Evolutionary conservation across 2,329 filamentous ascomycete genomes (phyloP).

Genomic region (Zasmidium citrigriseum): DNA sequence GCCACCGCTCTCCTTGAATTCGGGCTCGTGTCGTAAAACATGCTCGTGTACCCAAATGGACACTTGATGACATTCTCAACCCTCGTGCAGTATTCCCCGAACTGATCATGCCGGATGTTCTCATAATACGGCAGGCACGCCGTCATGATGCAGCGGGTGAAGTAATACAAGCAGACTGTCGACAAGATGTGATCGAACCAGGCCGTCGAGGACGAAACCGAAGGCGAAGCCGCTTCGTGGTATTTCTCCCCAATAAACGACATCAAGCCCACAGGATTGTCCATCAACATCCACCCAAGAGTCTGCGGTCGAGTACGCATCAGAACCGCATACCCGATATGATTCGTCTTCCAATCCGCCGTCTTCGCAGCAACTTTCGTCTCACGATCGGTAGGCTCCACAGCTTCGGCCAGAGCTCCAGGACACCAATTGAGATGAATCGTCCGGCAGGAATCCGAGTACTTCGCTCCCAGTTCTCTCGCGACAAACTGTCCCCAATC

Average conservation of each 20-base stretch:
- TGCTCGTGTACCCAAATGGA: slow-evolving; percentile 41
- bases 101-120: slow-evolving; percentile 41
- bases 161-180: slow-evolving; percentile 40
- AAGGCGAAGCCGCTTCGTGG: slow-evolving; percentile 40
- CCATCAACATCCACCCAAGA: slow-evolving; percentile 44
- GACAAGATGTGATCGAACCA: slow-evolving; percentile 36
- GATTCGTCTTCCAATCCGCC: slow-evolving; percentile 40
- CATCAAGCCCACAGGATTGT: slow-evolving; percentile 47
- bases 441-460: slow-evolving; percentile 39
- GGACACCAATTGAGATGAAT: slow-evolving; percentile 47
- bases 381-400: slow-evolving; percentile 37
- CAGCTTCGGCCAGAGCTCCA: slow-evolving; percentile 35
- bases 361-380: slow-evolving; percentile 33
- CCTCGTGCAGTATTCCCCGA: slow-evolving; percentile 38
- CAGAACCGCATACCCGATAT: slow-evolving; percentile 45
- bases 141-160: slow-evolving; percentile 41
- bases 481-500: slow-evolving; percentile 47
- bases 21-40: slow-evolving; percentile 40
- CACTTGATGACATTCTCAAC: slow-evolving; percentile 40
- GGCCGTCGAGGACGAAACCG: slow-evolving; percentile 33
- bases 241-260: slow-evolving; percentile 50
- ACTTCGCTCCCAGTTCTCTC: slow-evolving; percentile 40
- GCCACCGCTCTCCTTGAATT: slow-evolving; percentile 37
- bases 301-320: slow-evolving; percentile 48
- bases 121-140: slow-evolving; percentile 42